Conservation (phyloP, 345 rosid genomes). For the Salix udensis region DNA sequence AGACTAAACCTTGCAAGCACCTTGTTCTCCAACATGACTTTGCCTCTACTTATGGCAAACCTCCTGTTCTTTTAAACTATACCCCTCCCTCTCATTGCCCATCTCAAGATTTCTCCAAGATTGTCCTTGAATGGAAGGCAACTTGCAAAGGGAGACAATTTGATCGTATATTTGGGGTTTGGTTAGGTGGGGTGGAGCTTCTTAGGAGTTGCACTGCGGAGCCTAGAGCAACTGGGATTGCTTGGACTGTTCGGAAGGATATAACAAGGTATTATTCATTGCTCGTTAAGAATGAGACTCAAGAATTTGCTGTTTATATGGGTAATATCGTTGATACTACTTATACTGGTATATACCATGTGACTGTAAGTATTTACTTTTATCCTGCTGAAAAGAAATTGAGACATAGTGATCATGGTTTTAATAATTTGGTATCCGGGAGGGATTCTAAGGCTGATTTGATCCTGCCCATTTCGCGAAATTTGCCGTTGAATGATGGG, state of each 20-base stretch:
- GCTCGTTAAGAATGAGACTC: conserved; percentile 52
- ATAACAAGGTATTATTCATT: conserved; percentile 72
- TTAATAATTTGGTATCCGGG: conserved; percentile 20
- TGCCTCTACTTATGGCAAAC: conserved; percentile 56
- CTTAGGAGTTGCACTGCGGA: conserved; percentile 95
- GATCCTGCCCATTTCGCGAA: conserved; percentile 72
- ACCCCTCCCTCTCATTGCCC: conserved; percentile 60
- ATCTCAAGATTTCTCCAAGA: conserved; percentile 50
- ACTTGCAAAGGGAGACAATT: conserved; percentile 72
- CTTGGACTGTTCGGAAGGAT: conserved; percentile 80
- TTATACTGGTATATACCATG: conserved; percentile 83
- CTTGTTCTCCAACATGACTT: conserved; percentile 65
- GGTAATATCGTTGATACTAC: conserved; percentile 59
- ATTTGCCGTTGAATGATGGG: conserved; percentile 64
- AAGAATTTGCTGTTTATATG: conserved; percentile 57
- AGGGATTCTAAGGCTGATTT: conserved; percentile 54
- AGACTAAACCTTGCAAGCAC: conserved; percentile 47
- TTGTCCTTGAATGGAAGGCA: conserved; percentile 76
- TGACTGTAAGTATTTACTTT: conserved; percentile 55
- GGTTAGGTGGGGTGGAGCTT: conserved; percentile 88
- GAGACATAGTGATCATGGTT: conserved; percentile 2
- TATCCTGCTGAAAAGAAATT: conserved; percentile 40
- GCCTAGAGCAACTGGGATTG: conserved; percentile 61
- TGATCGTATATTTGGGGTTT: conserved; percentile 83
- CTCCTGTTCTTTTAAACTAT: conserved; percentile 70